phyloP scores from a whole-genome alignment of 179 eudicot genomes.

The Pouteria campechiana region DNA sequence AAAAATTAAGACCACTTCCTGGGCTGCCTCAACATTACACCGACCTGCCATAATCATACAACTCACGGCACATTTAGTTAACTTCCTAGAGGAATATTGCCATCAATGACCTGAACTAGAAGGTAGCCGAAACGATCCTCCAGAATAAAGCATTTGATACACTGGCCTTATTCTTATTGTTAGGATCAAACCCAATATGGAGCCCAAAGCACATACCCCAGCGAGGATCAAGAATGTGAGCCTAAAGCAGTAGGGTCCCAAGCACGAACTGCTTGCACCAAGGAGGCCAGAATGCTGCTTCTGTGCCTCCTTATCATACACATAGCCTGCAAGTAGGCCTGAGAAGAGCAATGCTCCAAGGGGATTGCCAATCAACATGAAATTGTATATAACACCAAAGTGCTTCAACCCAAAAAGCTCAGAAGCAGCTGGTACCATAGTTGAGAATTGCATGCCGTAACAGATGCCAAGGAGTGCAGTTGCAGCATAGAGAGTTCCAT shows the following conservation, averaged over 20 bases:
- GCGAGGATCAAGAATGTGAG: slow-evolving; percentile 59
- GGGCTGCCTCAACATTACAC: too few species aligned
- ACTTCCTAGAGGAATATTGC: too few species aligned
- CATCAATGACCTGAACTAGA: slow-evolving; percentile 13
- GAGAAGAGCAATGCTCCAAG: slow-evolving; percentile 68
- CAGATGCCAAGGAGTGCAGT: slow-evolving; percentile 65
- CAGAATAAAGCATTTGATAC: slow-evolving; percentile 59
- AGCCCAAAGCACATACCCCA: slow-evolving; percentile 49
- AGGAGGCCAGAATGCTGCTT: too few species aligned
- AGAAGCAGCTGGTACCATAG: slow-evolving; percentile 65
- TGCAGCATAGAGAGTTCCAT: slow-evolving; percentile 44
- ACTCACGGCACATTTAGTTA: too few species aligned
- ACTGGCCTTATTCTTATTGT: slow-evolving; percentile 55
- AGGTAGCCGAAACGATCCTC: slow-evolving; percentile 51
- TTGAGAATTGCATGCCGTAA: slow-evolving; percentile 59
- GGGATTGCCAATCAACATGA: slow-evolving; percentile 61
- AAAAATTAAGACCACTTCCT: too few species aligned
- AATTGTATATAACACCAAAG: slow-evolving; percentile 65
- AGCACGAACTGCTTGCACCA: slow-evolving; percentile 41
- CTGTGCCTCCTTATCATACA: slow-evolving; percentile 53
- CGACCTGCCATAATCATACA: too few species aligned
- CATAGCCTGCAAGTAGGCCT: slow-evolving; percentile 54
- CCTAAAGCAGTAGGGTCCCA: slow-evolving; percentile 53
- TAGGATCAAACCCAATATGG: slow-evolving; percentile 37
- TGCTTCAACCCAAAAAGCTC: slow-evolving; percentile 67